Evolutionary conservation across 2,329 filamentous ascomycete genomes (phyloP).

Genomic region (Bertia moriformis): DNA sequence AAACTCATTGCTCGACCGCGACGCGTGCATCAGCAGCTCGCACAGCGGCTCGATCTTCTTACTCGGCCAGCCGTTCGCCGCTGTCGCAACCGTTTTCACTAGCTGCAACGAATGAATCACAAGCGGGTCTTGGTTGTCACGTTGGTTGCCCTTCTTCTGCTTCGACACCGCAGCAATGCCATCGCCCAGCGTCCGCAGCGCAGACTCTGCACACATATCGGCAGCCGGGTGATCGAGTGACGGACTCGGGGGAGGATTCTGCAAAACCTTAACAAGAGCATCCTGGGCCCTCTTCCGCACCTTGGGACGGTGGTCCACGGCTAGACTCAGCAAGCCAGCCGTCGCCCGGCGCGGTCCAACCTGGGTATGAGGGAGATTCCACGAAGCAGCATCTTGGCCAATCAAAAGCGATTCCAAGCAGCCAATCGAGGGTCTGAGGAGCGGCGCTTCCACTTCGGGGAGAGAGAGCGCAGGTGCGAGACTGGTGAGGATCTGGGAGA

Average conservation of each 20-base stretch:
- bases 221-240: constrained; percentile 87
- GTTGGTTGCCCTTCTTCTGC: constrained; percentile 38
- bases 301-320: constrained; percentile 79
- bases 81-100: constrained; percentile 74
- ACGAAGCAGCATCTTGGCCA: constrained; percentile 74
- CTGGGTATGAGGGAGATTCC: constrained; percentile 72
- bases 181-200: constrained; percentile 60
- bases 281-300: constrained; percentile 88
- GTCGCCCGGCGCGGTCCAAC: constrained; percentile 77
- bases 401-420: constrained; percentile 83
- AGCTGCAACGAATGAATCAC: constrained; percentile 86
- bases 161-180: constrained; percentile 51
- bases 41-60: constrained; percentile 88
- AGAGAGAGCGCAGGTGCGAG: constrained; percentile 73
- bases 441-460: constrained; percentile 69
- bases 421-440: constrained; percentile 77
- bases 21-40: constrained; percentile 76
- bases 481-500: constrained; percentile 77
- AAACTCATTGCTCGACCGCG: constrained; percentile 81
- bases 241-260: constrained; percentile 76
- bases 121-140: constrained; percentile 58
- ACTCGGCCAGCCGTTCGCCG: constrained; percentile 88
- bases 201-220: constrained; percentile 89
- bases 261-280: constrained; percentile 68
- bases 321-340: constrained; percentile 69